Evolutionary conservation across 139 green algal species (phyloP), one percentile per base, ranked within the genome.

Genomic region (Ettlia oleoabundans): DNA sequence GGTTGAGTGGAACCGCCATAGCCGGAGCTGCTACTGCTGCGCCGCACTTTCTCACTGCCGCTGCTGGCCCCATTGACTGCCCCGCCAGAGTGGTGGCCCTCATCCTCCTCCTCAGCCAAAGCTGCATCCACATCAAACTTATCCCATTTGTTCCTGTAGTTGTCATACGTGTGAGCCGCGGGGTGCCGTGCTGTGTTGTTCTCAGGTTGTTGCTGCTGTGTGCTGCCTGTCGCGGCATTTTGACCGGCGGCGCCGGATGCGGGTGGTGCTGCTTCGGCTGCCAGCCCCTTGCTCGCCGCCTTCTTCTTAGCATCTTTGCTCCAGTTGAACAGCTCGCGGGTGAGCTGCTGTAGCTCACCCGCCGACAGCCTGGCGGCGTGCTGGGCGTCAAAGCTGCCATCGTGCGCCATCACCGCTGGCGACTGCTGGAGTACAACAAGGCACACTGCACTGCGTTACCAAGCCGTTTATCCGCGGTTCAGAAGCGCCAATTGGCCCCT

Each of bases 51-150:
- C 30, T 52, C 26, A 15, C 37, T 61, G 67, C 35, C 21, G 35
- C 4, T 5, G 21, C 26, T 4, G 10, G n/a, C 35, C 32, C n/a
- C 33, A 26, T 38, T 53, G 52, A 32, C 55, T 22, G 55, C 47
- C 15, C 47, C 28, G 55, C 18, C 55, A n/a, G 18, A 9, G 55
- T 22, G 18, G 15, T n/a, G 55, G 18, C 18, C 55, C 55, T 79
- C 66, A 13, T 85, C 84, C 2, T 89, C 86, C 2, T 63, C 68
- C 55, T 89, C 86, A 24, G 85, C 81, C 32, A 93, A 38, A 19
- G 87, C 86, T 0, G 88, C 87, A 40, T 96, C 91, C 3, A 91
- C 84, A 63, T 96, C 89, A 76, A 95, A 92, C 51, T 90, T 90
- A 71, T 95, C 90, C 92, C 92, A 96, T 55, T 93, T 94, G 67